Percentiles rank a stretch among this genome's conserved stretches.
Conservation (phyloP, 192 early-diverging fungal genomes). For the Nowakowskiella sp. region DNA sequence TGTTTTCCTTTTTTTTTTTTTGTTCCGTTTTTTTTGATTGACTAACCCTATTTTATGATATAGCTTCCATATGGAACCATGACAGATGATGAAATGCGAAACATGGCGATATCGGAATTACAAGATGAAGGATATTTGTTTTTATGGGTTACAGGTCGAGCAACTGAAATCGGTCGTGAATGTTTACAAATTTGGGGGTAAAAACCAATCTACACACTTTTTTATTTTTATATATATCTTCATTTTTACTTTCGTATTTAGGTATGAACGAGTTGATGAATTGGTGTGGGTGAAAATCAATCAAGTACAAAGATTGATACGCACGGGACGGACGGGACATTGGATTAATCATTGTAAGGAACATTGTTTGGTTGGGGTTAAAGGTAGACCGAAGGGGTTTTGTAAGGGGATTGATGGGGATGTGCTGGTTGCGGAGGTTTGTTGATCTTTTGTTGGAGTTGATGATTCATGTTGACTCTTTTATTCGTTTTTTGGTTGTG, state of each 20-base stretch:
- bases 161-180: constrained; percentile 54
- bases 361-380: constrained; percentile 53
- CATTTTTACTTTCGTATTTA: constrained; percentile 11
- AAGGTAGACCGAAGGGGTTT: constrained; percentile 31
- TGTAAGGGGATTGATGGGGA: constrained; percentile 45
- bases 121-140: constrained; percentile 53
- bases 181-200: constrained; percentile 39
- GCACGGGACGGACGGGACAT: constrained; percentile 57
- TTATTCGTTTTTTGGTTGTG: constrained; percentile 1
- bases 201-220: too few relatives aligned
- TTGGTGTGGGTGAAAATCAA: constrained; percentile 60
- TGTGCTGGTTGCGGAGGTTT: constrained; percentile 49
- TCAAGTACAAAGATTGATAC: constrained; percentile 52
- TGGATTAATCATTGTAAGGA: constrained; percentile 64
- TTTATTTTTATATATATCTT: background rate
- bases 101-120: constrained; percentile 34
- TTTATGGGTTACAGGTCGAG: constrained; percentile 58
- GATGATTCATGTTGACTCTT: background rate
- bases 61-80: constrained; percentile 59
- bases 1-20: constrained; percentile 1
- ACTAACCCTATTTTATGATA: constrained; percentile 1
- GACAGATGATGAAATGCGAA: constrained; percentile 53
- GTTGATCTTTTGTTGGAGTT: constrained; percentile 1
- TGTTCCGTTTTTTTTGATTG: background rate
- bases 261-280: constrained; percentile 51